phyloP scores from a whole-genome alignment of 2,329 filamentous ascomycete species.

The Fusarium dlaminii region DNA sequence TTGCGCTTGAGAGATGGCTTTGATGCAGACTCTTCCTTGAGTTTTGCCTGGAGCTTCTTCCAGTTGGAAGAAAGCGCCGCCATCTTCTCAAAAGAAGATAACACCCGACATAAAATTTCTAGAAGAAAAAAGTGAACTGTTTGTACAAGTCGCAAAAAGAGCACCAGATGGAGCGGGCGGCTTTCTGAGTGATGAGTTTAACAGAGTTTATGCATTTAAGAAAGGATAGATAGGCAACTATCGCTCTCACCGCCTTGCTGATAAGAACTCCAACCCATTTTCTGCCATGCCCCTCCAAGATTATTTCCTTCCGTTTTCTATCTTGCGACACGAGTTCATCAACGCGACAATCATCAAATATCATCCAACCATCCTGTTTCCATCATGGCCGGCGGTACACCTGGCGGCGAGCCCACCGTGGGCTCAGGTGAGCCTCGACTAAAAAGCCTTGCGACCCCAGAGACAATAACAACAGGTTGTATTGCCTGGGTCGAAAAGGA shows the following conservation, averaged over 20 bases:
- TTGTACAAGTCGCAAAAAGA: constrained; percentile 8
- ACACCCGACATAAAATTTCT: background rate
- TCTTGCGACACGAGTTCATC: constrained; percentile 12
- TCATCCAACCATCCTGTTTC: constrained; percentile 23
- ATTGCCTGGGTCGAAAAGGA: constrained; percentile 74
- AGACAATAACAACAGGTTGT: constrained; percentile 74
- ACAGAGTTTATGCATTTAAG: constrained; percentile 36
- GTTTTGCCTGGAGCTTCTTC: constrained; percentile 77
- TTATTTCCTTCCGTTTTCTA: constrained; percentile 23
- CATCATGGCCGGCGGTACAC: constrained; percentile 65
- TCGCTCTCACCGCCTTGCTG: constrained; percentile 38
- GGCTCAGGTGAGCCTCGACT: constrained; percentile 68
- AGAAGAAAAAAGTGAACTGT: background rate
- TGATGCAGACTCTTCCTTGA: constrained; percentile 58
- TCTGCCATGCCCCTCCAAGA: constrained; percentile 44
- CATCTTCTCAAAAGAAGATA: constrained; percentile 40
- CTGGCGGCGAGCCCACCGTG: constrained; percentile 62
- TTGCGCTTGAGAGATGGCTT: constrained; percentile 56
- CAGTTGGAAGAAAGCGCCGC: constrained; percentile 73
- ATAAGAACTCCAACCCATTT: constrained; percentile 37
- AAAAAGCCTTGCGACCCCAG: constrained; percentile 84
- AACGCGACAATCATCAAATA: constrained; percentile 40
- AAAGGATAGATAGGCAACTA: constrained; percentile 32
- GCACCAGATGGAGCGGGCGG: constrained; percentile 6
- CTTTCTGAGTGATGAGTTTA: constrained; percentile 18